These are phyloP conservation scores for Vicia villosa DNA, from an alignment of 306 rosid genomes.

Conservation along the genomic window DNA sequence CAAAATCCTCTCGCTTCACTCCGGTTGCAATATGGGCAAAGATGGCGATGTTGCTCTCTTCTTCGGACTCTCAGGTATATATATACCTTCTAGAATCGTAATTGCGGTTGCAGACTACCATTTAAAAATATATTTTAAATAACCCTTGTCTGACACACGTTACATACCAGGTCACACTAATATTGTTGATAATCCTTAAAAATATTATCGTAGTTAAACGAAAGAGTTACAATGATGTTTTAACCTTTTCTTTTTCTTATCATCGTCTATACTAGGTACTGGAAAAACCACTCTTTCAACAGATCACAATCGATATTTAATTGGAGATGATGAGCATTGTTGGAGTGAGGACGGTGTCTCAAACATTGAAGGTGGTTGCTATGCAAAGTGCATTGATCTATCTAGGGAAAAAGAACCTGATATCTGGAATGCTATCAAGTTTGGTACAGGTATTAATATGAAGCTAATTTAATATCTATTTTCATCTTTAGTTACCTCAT, in stretches of 20 bases:
- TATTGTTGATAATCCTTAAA: background rate
- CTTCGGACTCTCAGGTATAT: slow-evolving; percentile 85
- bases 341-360: slow-evolving; percentile 87
- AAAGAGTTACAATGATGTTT: background rate
- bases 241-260: background rate
- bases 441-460: slow-evolving; percentile 68
- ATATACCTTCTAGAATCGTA: too few relatives aligned
- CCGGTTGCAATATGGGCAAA: slow-evolving; percentile 91
- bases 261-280: slow-evolving; percentile 53
- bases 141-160: background rate
- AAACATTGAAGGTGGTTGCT: slow-evolving; percentile 95
- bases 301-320: slow-evolving; percentile 71
- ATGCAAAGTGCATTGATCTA: slow-evolving; percentile 90
- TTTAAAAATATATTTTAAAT: background rate
- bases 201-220: background rate
- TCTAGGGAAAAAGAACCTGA: slow-evolving; percentile 83
- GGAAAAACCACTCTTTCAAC: slow-evolving; percentile 91
- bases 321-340: slow-evolving; percentile 93
- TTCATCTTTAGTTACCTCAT: slow-evolving; percentile 4
- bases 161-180: too few relatives aligned
- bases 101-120: too few relatives aligned
- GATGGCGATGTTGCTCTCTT: slow-evolving; percentile 92
- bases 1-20: slow-evolving; percentile 77
- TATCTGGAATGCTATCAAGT: slow-evolving; percentile 90
- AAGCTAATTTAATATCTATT: background rate